Base-by-base conservation (phyloP, 2,329 filamentous ascomycete species). In the Colletotrichum trifolii region DNA sequence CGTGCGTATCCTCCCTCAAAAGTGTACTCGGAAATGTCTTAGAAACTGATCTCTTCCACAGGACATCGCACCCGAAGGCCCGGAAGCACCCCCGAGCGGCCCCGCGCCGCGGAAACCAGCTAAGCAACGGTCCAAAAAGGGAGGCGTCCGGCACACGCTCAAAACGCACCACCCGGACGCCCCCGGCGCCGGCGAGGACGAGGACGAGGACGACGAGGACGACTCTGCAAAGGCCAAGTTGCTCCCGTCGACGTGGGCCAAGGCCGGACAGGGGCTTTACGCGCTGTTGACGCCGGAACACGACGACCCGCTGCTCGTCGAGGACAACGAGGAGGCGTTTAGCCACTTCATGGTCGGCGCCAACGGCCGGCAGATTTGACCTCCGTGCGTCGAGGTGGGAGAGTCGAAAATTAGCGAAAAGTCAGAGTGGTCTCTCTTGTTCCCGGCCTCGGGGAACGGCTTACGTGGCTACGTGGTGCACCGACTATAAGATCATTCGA, bases 321-420 rank as follows among this genome's bases (percentile, higher is more conserved):
- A 76, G 5, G 76, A 80, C 25, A 79, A 81, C 42, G 78, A 79
- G 52, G 78, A 80, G 52, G 74, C 79, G 0, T 82, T 82, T 52
- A 81, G 79, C 47, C 79, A 81, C 56, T 82, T 82, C 67, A 71
- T 76, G 63, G 76, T 82, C 8, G 77, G 81, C 42, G 67, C 63
- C 17, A 67, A 73, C 17, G 78, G 79, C n/a, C 77, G 74, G 64
- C 76, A 78, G 53, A 74, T 79, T 17, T 74, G 47, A 70, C 77
- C 17, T 68, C 74, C 11, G 68, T 74, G 17, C 17, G 2, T 17
- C 17, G 17, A 17, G 17, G 17, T 17, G 4, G 25, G 4, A 25
- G 25, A 25, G 3, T 25, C 25, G 25, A 25, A 5, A 4, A 25
- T 25, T 25, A 25, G 25, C 25, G 25, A 25, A 4, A 4, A 25